Evolutionary conservation across 225 moss, liverwort and hornwort species (phyloP).

Genomic region (Thuidium tamariscinum): DNA sequence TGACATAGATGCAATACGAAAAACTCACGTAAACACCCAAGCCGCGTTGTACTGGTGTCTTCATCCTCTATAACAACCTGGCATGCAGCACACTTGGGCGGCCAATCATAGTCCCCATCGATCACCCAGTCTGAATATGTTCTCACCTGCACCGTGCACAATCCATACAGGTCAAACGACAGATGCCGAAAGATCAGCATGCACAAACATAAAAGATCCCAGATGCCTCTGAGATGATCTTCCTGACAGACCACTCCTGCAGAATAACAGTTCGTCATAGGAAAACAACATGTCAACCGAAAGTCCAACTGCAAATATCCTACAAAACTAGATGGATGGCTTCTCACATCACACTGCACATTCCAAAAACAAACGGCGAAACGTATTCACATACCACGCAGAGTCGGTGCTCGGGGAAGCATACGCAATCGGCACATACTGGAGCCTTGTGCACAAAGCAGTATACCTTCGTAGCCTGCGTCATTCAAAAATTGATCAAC

Average conservation of each 20-base stretch:
- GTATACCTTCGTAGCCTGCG: constrained; percentile 95
- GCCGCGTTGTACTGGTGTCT: constrained; percentile 63
- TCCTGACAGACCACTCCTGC: not conserved
- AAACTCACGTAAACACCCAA: constrained; percentile 55
- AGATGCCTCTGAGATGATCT: not conserved
- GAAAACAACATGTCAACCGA: not conserved
- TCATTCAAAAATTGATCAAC: not conserved
- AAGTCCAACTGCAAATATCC: not conserved
- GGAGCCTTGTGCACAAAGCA: constrained; percentile 99
- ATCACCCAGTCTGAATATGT: constrained; percentile 99
- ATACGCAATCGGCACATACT: constrained; percentile 92
- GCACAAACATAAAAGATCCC: not conserved
- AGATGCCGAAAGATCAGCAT: not conserved
- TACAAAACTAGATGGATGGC: not conserved
- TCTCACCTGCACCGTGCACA: constrained; percentile 40
- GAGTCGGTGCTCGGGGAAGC: constrained; percentile 75
- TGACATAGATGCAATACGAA: not conserved
- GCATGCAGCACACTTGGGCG: constrained; percentile 71
- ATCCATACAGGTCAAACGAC: not conserved
- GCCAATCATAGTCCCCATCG: constrained; percentile 90
- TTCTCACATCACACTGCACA: not conserved
- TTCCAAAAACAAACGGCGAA: not conserved
- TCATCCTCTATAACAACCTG: constrained; percentile 57
- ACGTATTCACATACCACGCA: constrained; percentile 58
- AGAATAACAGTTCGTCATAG: not conserved